These are phyloP conservation scores for Lecanicillium sp. DNA, from an alignment of 2,329 filamentous ascomycete species.

Conservation along the genomic window DNA sequence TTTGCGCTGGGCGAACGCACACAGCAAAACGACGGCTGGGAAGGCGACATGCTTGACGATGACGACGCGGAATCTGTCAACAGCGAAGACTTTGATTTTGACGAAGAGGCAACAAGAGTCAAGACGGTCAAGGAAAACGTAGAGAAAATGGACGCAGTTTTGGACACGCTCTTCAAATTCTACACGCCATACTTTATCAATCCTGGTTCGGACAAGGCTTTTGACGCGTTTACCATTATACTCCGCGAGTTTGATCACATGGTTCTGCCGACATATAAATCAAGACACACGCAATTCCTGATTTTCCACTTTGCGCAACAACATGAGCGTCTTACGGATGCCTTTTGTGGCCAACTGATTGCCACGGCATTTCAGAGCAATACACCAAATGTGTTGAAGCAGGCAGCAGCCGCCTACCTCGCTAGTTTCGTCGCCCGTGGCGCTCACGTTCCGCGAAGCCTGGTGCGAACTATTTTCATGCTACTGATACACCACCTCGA, in stretches of 20 bases:
- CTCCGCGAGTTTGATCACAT: constrained; percentile 79
- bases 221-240: constrained; percentile 68
- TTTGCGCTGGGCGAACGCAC: constrained; percentile 31
- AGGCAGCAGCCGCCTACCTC: constrained; percentile 84
- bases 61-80: constrained; percentile 61
- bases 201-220: constrained; percentile 59
- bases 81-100: constrained; percentile 60
- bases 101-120: constrained; percentile 54
- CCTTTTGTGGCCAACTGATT: constrained; percentile 69
- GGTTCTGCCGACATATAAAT: constrained; percentile 84
- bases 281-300: constrained; percentile 89
- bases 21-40: constrained; percentile 22
- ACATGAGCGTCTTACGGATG: constrained; percentile 68
- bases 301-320: constrained; percentile 91
- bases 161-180: constrained; percentile 79
- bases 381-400: constrained; percentile 63
- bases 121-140: constrained; percentile 73
- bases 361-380: constrained; percentile 45
- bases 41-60: constrained; percentile 47
- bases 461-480: constrained; percentile 76
- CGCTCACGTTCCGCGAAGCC: constrained; percentile 64
- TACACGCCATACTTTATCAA: constrained; percentile 67
- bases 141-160: constrained; percentile 81
- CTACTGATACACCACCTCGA: constrained; percentile 73
- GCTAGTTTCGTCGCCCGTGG: constrained; percentile 91